phyloP scores from a whole-genome alignment of 495 filamentous ascomycete species.

The Aspergillus egyptiacus region DNA sequence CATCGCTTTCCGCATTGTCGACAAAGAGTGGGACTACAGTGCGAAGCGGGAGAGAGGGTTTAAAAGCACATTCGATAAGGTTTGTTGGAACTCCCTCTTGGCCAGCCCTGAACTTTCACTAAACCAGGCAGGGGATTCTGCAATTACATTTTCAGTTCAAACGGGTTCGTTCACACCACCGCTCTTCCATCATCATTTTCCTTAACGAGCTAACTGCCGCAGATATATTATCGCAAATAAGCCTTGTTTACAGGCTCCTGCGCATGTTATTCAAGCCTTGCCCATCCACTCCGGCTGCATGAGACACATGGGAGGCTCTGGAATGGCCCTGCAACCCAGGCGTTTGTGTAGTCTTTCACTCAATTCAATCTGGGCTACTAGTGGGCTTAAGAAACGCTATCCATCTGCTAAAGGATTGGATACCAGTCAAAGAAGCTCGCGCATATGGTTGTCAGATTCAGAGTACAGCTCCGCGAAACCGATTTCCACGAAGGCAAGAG shows the following conservation, averaged over 20 bases:
- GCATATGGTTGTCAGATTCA: slow-evolving; percentile 20
- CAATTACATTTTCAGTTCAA: slow-evolving; percentile 99
- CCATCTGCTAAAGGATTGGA: slow-evolving; percentile 11
- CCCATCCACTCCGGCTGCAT: slow-evolving; percentile 1
- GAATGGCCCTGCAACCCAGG: not conserved
- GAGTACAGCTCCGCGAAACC: slow-evolving; percentile 2
- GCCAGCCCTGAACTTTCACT: slow-evolving; percentile 10
- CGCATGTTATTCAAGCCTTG: not conserved
- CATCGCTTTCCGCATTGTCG: slow-evolving; percentile 94
- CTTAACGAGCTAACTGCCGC: slow-evolving; percentile 20
- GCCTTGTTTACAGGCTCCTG: not conserved
- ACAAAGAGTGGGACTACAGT: slow-evolving; percentile 98
- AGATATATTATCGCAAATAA: slow-evolving; percentile 37
- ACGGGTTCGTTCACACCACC: slow-evolving; percentile 44
- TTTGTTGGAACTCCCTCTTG: slow-evolving; percentile 39
- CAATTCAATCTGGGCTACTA: slow-evolving; percentile 2
- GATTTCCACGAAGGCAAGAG: slow-evolving; percentile 9
- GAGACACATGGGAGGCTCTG: slow-evolving; percentile 4
- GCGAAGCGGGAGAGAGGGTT: slow-evolving; percentile 93
- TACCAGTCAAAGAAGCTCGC: slow-evolving; percentile 10
- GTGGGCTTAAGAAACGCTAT: slow-evolving; percentile 18
- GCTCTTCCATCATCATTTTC: not conserved
- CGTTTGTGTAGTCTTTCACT: slow-evolving; percentile 1
- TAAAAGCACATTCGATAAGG: slow-evolving; percentile 96
- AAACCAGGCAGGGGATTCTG: slow-evolving; percentile 67